A percentile compares a stretch with the other conserved stretches of the same genome.
phyloP scores from a whole-genome alignment of 495 filamentous ascomycete genomes.

The Trichoderma gamsii region DNA sequence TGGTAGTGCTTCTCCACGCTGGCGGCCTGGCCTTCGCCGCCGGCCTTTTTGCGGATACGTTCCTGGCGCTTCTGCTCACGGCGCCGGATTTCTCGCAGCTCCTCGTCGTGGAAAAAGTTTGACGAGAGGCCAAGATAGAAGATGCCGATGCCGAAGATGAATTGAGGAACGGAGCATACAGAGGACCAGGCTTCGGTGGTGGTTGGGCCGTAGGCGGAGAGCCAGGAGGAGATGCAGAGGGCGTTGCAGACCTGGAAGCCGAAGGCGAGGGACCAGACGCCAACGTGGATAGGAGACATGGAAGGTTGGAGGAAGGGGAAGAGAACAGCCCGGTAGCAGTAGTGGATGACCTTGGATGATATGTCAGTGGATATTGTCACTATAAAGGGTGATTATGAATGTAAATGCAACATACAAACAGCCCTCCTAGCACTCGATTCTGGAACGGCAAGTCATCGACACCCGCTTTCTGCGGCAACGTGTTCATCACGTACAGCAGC shows the following conservation, averaged over 20 bases:
- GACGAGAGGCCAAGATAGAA: constrained; percentile 61
- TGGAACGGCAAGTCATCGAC: constrained; percentile 54
- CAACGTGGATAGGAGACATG: constrained; percentile 79
- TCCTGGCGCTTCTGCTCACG: constrained; percentile 43
- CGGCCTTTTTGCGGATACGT: constrained; percentile 28
- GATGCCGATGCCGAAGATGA: constrained; percentile 41
- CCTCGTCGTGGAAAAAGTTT: constrained; percentile 81
- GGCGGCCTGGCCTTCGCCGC: constrained; percentile 27
- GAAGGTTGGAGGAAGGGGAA: constrained; percentile 75
- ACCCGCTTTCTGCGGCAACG: constrained; percentile 49
- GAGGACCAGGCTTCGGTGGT: constrained; percentile 52
- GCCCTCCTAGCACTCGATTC: constrained; percentile 59
- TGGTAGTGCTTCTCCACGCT: constrained; percentile 77
- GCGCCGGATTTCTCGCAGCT: constrained; percentile 69
- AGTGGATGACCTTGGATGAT: constrained; percentile 57
- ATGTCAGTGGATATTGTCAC: not conserved
- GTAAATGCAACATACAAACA: constrained; percentile 46
- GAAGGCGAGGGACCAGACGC: constrained; percentile 55
- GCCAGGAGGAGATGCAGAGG: constrained; percentile 67
- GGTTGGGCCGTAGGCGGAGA: constrained; percentile 68
- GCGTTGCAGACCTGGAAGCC: constrained; percentile 77
- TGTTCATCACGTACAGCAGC: constrained; percentile 69
- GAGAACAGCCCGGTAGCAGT: constrained; percentile 79
- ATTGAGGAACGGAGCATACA: constrained; percentile 29
- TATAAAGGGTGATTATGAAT: not conserved